Base-by-base conservation (phyloP, 139 green algal species). In the Chlamydomonas applanata region DNA sequence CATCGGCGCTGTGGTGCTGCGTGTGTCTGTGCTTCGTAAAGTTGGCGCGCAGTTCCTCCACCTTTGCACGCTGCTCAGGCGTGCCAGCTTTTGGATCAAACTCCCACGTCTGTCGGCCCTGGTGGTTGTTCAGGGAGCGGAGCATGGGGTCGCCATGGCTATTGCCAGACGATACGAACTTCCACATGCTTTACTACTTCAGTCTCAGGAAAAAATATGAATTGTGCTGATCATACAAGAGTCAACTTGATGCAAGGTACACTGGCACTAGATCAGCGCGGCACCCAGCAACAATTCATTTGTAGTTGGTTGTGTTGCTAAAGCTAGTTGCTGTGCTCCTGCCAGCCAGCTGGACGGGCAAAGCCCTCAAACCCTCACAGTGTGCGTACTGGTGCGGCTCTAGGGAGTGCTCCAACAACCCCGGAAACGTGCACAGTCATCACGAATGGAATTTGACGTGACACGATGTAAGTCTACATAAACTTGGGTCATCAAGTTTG, bases 41-140 rank as follows among this genome's bases (percentile, higher is more conserved):
- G 4, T 74, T n/a, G 1, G 30, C 52, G 14, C 91, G 82, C n/a
- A 87, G 22, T 30, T 82, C 35, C 65, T 98, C 90, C 4, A 92
- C 83, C 20, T 72, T 57, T 3, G 68, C 81, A 0, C 80, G 78
- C 71, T 97, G 84, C 66, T 93, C 85, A 1, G 81, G 67, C 0
- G 86, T 93, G 33, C 90, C 92, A 0, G 82, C 89, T 0, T 82
- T 35, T 0, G 83, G 33, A 36, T 95, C 87, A 83, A 86, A 98
- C 20, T 92, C 88, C 94, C 94, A 98, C 0, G 89, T 88, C 75
- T 97, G 94, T 0, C 94, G 73, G 1, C 94, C 94, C 25, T 85
- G 63, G 72, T 89, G 76, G 13, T 78, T 69, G 66, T 95, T 96
- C 20, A 95, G 52, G 13, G 80, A 83, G 2, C 34, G 17, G 17